Percentiles rank a stretch among this genome's conserved stretches.
Evolutionary conservation across 2,329 filamentous ascomycete species (phyloP).

Genomic region (Phyllosticta citribraziliensis): DNA sequence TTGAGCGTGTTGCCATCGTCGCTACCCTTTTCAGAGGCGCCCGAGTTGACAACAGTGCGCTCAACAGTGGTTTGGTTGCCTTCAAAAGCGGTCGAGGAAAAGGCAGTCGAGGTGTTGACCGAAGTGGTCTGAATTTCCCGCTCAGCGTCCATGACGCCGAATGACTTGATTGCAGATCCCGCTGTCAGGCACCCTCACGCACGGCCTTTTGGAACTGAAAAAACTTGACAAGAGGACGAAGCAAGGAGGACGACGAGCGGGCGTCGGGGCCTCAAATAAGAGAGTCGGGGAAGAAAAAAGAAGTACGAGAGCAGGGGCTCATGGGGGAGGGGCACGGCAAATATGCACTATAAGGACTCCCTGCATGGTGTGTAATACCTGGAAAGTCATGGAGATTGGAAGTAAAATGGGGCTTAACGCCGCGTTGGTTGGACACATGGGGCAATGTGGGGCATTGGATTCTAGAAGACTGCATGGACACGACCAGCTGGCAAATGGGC

Average conservation of each 20-base stretch:
- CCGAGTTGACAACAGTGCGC: slow-evolving; percentile 3
- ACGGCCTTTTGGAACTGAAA: neutral
- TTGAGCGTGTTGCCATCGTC: slow-evolving; percentile 5
- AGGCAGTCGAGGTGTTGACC: neutral
- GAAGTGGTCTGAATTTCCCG: neutral
- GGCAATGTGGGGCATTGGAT: neutral
- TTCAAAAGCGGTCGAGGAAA: neutral
- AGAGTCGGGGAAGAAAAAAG: neutral
- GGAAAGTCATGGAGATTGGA: neutral
- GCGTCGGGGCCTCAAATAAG: neutral
- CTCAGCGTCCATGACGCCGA: neutral
- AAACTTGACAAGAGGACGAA: neutral
- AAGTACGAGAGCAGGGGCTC: neutral
- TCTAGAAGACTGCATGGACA: neutral
- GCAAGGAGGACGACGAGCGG: neutral
- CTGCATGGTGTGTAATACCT: neutral
- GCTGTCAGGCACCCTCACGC: neutral
- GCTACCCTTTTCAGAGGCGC: slow-evolving; percentile 4
- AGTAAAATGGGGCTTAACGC: neutral
- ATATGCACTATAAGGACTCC: neutral
- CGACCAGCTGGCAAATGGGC: neutral
- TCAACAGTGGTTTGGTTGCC: neutral
- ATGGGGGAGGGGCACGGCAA: neutral
- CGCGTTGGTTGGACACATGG: neutral
- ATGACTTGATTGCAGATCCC: neutral